These are phyloP conservation scores for Mrakiaceae sp. DNA, from an alignment of 1,284 basidiomycete genomes.

Conservation along the genomic window DNA sequence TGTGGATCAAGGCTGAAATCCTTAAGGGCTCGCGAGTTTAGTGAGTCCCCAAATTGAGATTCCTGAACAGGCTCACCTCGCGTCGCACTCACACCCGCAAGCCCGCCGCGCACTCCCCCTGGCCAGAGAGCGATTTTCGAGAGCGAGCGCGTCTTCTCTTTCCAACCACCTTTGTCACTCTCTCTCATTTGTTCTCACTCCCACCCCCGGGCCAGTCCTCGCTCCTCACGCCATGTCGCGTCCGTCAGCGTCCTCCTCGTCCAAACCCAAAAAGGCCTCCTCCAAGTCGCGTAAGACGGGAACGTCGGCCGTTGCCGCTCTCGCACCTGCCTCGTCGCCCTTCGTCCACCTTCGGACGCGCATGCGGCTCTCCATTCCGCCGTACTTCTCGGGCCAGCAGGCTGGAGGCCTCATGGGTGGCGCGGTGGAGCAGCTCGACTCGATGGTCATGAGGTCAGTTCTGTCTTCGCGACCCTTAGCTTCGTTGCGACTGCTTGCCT, in stretches of 20 bases:
- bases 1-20: too few relatives aligned
- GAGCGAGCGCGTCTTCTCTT: too few relatives aligned
- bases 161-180: too few relatives aligned
- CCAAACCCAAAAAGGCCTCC: background rate
- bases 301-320: background rate
- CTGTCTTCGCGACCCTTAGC: background rate
- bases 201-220: background rate
- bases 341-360: slow-evolving; percentile 9
- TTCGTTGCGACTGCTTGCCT: background rate
- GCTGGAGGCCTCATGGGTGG: slow-evolving; percentile 35
- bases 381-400: slow-evolving; percentile 8
- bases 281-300: background rate
- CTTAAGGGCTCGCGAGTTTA: too few relatives aligned
- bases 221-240: background rate
- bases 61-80: too few relatives aligned
- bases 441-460: slow-evolving; percentile 81
- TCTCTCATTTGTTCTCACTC: too few relatives aligned
- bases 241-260: background rate
- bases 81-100: too few relatives aligned
- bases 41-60: too few relatives aligned
- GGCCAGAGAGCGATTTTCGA: too few relatives aligned
- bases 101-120: too few relatives aligned
- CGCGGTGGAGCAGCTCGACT: slow-evolving; percentile 77
- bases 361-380: slow-evolving; percentile 14
- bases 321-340: background rate